Percentiles rank a stretch among this genome's conserved stretches.
phyloP scores from a whole-genome alignment of 163 green algal genomes.

The Coccomyxa subellipsoidea region DNA sequence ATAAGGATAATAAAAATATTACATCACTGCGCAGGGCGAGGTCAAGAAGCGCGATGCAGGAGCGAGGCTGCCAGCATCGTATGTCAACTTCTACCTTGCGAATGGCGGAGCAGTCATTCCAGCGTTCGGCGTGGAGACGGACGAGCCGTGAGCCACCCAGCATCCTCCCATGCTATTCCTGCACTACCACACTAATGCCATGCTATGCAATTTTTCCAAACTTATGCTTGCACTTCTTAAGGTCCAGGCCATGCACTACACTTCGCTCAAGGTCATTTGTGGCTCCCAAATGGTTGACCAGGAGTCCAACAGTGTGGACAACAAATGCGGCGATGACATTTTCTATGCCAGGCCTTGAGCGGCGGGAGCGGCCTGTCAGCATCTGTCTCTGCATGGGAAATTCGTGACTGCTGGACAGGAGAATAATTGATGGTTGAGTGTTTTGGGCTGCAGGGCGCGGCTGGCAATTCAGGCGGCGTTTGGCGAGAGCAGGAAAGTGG shows the following conservation, averaged over 20 bases:
- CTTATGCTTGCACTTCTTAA: neutral
- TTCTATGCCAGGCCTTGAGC: too few relatives aligned
- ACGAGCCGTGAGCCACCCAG: neutral
- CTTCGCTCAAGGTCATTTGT: neutral
- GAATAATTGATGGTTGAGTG: too few relatives aligned
- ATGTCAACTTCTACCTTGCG: conserved; percentile 78
- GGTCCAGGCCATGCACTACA: neutral
- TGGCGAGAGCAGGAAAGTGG: conserved; percentile 48
- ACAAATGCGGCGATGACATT: too few relatives aligned
- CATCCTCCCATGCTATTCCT: neutral
- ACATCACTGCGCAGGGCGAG: conserved; percentile 35
- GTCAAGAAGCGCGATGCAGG: conserved; percentile 49
- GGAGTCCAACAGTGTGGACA: neutral
- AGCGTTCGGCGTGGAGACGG: conserved; percentile 38
- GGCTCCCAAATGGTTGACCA: neutral
- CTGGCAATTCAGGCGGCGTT: conserved; percentile 58
- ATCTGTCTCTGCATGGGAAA: too few relatives aligned
- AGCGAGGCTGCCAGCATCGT: conserved; percentile 57
- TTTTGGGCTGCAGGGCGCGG: conserved; percentile 23
- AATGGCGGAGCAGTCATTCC: conserved; percentile 62
- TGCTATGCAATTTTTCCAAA: neutral
- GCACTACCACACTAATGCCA: neutral
- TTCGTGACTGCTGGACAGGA: too few relatives aligned
- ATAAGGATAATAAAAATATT: neutral
- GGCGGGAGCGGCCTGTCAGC: too few relatives aligned